These are phyloP conservation scores for Amaranthus cruentus DNA, from an alignment of 148 eudicot genomes.

Conservation along the genomic window DNA sequence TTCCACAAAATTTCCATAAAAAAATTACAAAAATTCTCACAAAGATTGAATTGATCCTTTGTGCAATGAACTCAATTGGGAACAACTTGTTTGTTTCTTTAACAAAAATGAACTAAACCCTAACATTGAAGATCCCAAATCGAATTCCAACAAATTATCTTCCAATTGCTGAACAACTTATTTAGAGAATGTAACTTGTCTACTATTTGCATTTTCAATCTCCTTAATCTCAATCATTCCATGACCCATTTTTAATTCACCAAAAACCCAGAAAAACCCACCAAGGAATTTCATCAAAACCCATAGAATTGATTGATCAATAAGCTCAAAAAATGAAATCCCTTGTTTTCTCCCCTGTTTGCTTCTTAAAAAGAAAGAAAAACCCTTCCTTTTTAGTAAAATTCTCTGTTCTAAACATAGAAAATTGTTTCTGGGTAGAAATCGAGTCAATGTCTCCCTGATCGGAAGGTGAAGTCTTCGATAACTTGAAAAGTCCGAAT, in stretches of 20 bases:
- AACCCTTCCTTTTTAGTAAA: constrained; percentile 10
- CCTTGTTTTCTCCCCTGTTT: constrained; percentile 4
- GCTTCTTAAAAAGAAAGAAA: neutral
- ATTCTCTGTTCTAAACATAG: constrained; percentile 23
- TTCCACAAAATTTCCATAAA: no score
- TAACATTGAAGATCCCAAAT: no score
- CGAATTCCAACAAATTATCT: constrained; percentile 16
- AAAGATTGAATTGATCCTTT: no score
- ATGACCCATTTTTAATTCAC: constrained; percentile 37
- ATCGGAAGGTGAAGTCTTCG: no score
- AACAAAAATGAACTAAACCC: no score
- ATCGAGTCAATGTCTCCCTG: no score
- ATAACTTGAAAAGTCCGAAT: no score
- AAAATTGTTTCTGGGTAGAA: neutral
- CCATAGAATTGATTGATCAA: neutral
- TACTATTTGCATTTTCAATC: constrained; percentile 67
- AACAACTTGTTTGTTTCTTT: no score
- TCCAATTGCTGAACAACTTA: constrained; percentile 53
- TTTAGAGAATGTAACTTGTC: constrained; percentile 72
- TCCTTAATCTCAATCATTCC: constrained; percentile 61
- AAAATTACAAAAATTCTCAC: no score
- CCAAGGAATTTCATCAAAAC: constrained; percentile 1
- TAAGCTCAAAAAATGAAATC: neutral
- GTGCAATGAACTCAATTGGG: no score
- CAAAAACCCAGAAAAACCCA: constrained; percentile 24